Evolutionary conservation across 345 rosid species (phyloP), one percentile per base, ranked within the genome.

Genomic region (Kandelia obovata): DNA sequence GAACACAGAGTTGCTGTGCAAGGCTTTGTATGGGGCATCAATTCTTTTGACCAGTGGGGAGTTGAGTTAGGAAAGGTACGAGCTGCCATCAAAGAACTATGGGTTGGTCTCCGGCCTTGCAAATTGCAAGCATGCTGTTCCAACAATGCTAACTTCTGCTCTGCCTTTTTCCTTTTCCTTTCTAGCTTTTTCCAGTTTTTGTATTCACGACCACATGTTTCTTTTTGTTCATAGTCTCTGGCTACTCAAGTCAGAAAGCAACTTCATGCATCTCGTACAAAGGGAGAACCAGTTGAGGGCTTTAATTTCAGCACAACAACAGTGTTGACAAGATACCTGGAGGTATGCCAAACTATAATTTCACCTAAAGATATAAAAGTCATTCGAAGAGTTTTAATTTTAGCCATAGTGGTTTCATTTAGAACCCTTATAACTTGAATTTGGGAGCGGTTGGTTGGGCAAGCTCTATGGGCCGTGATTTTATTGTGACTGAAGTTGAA

Each of bases 31-130:
- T 92, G 99, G 99, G 96, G 96, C 76, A 90, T 95, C 78, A 95
- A 95, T 75, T 95, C 99, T 65, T 95, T 95, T 67, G 99, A 95
- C 75, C 98, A 95, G 80, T 95, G 99, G 99, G 99, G 99, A 77
- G 99, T 92, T 52, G 99, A 95, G 85, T 73, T 95, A 59, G 98
- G 99, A 58, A 95, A 95, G 96, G 99, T 95, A 73, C 15, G 73
- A 52, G 20, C 52, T 31, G 13, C 28, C 7, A 60, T 25, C 28
- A 55, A 43, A 16, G 35, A 63, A 35, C 53, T 20, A 26, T 43
- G 19, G 13, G 30, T 25, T 58, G 51, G 1, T 16, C 20, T 66
- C 28, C 35, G 39, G 11, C 16, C 1, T 7, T 28, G 0, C 55
- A 20, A 53, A 43, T n/a, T 43, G 17, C 19, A 43, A 43, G 17